These are phyloP conservation scores for Canariomyces notabilis DNA, from an alignment of 2,329 filamentous ascomycete species.

Conservation along the genomic window DNA sequence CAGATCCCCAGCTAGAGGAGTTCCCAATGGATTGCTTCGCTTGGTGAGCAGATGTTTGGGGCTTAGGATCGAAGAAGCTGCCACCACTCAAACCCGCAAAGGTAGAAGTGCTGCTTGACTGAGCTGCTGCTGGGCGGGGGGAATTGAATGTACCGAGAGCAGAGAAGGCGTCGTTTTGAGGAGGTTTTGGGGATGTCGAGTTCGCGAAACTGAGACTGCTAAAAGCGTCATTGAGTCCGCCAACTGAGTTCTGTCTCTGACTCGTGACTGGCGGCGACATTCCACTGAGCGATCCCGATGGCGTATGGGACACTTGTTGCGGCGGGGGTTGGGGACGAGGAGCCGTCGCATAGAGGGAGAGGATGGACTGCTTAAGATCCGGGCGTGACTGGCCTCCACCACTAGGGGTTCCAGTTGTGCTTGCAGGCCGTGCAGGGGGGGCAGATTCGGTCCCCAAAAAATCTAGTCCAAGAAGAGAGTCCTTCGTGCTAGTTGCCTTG, in stretches of 20 bases:
- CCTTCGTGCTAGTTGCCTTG: slow-evolving; percentile 67
- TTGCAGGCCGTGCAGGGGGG: slow-evolving; percentile 74
- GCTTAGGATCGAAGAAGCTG: slow-evolving; percentile 74
- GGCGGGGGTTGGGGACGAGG: slow-evolving; percentile 65
- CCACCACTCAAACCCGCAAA: slow-evolving; percentile 62
- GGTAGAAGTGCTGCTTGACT: slow-evolving; percentile 32
- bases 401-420: slow-evolving; percentile 63
- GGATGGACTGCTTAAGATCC: slow-evolving; percentile 93
- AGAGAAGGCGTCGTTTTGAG: slow-evolving; percentile 35
- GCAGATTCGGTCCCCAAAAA: slow-evolving; percentile 74
- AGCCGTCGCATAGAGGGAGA: slow-evolving; percentile 85
- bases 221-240: slow-evolving; percentile 78
- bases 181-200: slow-evolving; percentile 37
- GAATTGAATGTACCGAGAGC: slow-evolving; percentile 27
- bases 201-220: slow-evolving; percentile 46
- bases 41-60: slow-evolving; percentile 46
- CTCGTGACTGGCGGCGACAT: slow-evolving; percentile 52
- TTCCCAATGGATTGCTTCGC: slow-evolving; percentile 52
- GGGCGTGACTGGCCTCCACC: slow-evolving; percentile 68
- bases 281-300: slow-evolving; percentile 61
- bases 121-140: slow-evolving; percentile 31
- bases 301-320: slow-evolving; percentile 49
- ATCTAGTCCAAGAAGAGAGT: slow-evolving; percentile 87
- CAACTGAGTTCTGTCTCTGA: slow-evolving; percentile 43
- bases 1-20: slow-evolving; percentile 59